Evolutionary conservation across 129 eudicot genomes (phyloP).

Genomic region (Flaveria sonorensis): DNA sequence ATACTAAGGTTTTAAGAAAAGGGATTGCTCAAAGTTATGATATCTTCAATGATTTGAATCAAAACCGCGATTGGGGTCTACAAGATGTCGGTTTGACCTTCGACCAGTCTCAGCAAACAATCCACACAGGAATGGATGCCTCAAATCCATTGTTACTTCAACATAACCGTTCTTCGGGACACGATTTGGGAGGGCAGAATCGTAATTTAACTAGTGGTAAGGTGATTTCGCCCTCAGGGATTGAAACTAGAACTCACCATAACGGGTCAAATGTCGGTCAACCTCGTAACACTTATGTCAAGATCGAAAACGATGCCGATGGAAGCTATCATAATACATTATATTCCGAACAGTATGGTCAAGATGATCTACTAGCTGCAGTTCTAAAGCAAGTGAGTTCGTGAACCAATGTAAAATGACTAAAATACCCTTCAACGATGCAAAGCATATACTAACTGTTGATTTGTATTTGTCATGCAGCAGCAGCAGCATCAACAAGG

Average conservation of each 20-base stretch:
- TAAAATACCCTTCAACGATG: not conserved
- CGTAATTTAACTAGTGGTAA: constrained; percentile 36
- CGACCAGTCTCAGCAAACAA: constrained; percentile 44
- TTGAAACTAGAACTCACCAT: constrained; percentile 39
- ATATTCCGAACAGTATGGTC: constrained; percentile 57
- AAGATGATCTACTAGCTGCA: constrained; percentile 83
- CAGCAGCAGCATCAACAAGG: constrained; percentile 59
- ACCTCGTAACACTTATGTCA: constrained; percentile 40
- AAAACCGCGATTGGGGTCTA: constrained; percentile 67
- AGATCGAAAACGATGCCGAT: constrained; percentile 57
- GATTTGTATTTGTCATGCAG: constrained; percentile 16
- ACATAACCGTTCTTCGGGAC: constrained; percentile 43
- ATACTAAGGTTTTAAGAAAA: constrained; percentile 49
- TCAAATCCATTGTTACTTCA: constrained; percentile 36
- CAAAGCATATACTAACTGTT: not conserved
- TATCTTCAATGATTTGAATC: constrained; percentile 56
- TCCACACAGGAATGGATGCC: constrained; percentile 36
- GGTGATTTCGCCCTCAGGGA: constrained; percentile 41
- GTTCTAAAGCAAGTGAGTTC: constrained; percentile 71
- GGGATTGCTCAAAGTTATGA: constrained; percentile 53
- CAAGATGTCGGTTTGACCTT: constrained; percentile 59
- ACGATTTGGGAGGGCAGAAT: constrained; percentile 39
- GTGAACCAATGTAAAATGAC: not conserved
- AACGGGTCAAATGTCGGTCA: constrained; percentile 45
- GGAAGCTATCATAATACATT: constrained; percentile 44